phyloP scores from a whole-genome alignment of 1,284 basidiomycete species.

The Papiliotrema fonsecae region DNA sequence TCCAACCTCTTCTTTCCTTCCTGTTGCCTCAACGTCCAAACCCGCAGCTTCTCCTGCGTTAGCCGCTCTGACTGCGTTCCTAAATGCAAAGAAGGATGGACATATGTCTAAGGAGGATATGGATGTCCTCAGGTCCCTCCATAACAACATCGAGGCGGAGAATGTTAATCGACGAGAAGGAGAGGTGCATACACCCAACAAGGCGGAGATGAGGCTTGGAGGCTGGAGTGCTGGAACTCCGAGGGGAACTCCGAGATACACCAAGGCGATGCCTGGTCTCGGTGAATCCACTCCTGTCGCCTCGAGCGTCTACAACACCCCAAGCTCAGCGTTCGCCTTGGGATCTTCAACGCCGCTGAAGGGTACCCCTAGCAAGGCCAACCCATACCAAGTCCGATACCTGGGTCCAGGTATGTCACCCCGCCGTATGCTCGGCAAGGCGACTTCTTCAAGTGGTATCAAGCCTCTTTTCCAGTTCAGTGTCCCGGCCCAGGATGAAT shows the following conservation, averaged over 20 bases:
- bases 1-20: conserved; percentile 4
- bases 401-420: conserved; percentile 41
- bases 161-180: neutral
- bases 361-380: neutral
- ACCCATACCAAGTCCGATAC: conserved; percentile 19
- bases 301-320: conserved; percentile 1
- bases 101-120: conserved; percentile 26
- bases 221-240: neutral
- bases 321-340: conserved; percentile 16
- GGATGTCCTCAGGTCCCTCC: conserved; percentile 30
- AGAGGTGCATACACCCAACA: too few species aligned
- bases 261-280: neutral
- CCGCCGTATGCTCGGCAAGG: conserved; percentile 18
- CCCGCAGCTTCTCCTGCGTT: conserved; percentile 6
- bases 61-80: conserved; percentile 27
- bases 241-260: neutral
- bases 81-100: conserved; percentile 31
- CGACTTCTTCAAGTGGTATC: conserved; percentile 2
- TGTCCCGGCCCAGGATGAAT: conserved; percentile 12
- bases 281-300: neutral
- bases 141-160: conserved; percentile 25
- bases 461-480: conserved; percentile 19
- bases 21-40: conserved; percentile 1
- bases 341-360: conserved; percentile 6
- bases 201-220: neutral